Evolutionary conservation across 768 basidiomycete species (phyloP).

Genomic region (Mycena amicta): DNA sequence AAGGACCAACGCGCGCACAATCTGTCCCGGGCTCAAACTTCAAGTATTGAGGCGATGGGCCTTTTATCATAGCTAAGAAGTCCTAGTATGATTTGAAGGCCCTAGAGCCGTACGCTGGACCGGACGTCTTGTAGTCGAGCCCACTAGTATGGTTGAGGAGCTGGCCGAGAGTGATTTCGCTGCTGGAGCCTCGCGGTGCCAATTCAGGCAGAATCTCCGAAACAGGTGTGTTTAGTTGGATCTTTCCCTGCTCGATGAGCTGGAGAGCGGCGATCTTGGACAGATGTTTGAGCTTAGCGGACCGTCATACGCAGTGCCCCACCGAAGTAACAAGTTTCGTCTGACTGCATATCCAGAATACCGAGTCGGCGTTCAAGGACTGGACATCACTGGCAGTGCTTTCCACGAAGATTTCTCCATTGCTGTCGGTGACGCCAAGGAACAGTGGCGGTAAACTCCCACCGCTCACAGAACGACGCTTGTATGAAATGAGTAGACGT

Average conservation of each 20-base stretch:
- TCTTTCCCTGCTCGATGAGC: constrained; percentile 33
- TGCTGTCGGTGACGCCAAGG: constrained; percentile 6
- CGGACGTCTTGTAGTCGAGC: constrained; percentile 28
- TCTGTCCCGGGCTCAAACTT: constrained; percentile 35
- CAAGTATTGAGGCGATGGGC: constrained; percentile 27
- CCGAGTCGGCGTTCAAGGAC: constrained; percentile 26
- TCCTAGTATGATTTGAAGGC: constrained; percentile 30
- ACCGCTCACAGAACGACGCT: constrained; percentile 11
- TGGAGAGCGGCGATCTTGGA: constrained; percentile 35
- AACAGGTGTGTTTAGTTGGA: constrained; percentile 27
- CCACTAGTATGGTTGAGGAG: constrained; percentile 37
- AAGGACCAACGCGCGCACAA: constrained; percentile 22
- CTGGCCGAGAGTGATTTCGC: constrained; percentile 29
- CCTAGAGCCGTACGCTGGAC: constrained; percentile 4
- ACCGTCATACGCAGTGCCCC: constrained; percentile 4
- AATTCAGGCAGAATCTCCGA: constrained; percentile 32
- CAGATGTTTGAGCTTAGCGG: neutral
- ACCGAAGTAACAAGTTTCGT: constrained; percentile 38
- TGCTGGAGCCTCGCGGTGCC: constrained; percentile 19
- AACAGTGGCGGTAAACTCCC: constrained; percentile 10
- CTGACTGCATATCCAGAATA: constrained; percentile 43
- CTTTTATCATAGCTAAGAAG: constrained; percentile 20
- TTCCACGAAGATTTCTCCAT: constrained; percentile 9
- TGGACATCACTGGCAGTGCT: constrained; percentile 25
- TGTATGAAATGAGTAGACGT: neutral